phyloP scores from a whole-genome alignment of 441 rosid genomes.

The Capsella rubella region DNA sequence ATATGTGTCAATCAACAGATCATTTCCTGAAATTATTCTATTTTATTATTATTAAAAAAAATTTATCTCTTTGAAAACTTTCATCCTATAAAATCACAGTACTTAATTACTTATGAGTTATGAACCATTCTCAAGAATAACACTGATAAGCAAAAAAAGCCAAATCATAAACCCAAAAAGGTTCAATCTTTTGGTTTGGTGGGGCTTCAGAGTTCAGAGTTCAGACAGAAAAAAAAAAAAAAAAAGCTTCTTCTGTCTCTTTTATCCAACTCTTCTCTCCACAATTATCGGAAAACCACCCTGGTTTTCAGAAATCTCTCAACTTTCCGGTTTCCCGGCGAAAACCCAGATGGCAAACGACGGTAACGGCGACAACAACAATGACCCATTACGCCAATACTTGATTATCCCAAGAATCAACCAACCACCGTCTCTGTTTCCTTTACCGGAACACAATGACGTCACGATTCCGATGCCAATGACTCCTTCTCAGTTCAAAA shows the following conservation, averaged over 20 bases:
- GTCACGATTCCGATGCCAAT: constrained; percentile 63
- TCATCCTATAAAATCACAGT: background rate
- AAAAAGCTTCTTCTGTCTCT: constrained; percentile 9
- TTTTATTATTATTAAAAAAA: background rate
- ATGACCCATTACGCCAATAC: constrained; percentile 35
- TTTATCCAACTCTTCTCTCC: constrained; percentile 7
- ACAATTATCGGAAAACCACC: constrained; percentile 22
- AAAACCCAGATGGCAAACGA: constrained; percentile 20
- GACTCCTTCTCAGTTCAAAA: constrained; percentile 73
- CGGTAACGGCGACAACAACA: constrained; percentile 17
- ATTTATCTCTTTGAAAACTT: background rate
- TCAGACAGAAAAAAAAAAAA: too few species aligned
- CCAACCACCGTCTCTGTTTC: constrained; percentile 49
- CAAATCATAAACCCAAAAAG: constrained; percentile 7
- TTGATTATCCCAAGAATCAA: constrained; percentile 34
- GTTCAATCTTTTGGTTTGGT: background rate
- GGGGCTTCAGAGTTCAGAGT: background rate
- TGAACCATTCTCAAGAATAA: background rate
- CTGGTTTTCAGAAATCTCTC: background rate
- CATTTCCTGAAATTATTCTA: background rate
- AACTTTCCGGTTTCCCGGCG: constrained; percentile 19
- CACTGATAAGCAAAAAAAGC: background rate
- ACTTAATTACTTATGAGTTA: background rate
- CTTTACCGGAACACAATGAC: constrained; percentile 77
- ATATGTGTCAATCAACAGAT: too few species aligned